Conservation (phyloP, 2,329 filamentous ascomycete species). For the Berkeleyomyces basicola region DNA sequence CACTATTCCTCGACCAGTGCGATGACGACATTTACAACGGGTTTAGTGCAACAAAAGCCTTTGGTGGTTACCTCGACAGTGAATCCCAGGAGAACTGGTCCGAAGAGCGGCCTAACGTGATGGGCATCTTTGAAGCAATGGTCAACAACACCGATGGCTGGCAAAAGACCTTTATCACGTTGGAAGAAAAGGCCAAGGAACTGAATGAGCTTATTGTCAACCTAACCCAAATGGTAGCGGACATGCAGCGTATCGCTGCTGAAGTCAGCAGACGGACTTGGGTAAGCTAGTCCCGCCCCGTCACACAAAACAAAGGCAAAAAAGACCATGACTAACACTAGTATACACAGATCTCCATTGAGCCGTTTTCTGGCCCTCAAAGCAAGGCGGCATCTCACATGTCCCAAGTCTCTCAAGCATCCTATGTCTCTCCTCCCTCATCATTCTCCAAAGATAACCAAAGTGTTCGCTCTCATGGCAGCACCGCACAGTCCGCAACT, state of each 20-base stretch:
- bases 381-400: slow-evolving; percentile 9
- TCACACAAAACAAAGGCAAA: background rate
- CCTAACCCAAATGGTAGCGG: slow-evolving; percentile 59
- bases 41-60: slow-evolving; percentile 55
- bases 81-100: slow-evolving; percentile 46
- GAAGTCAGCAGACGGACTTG: slow-evolving; percentile 64
- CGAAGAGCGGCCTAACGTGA: slow-evolving; percentile 43
- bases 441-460: slow-evolving; percentile 6
- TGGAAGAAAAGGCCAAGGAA: slow-evolving; percentile 55
- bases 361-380: slow-evolving; percentile 6
- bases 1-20: slow-evolving; percentile 56
- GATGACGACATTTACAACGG: slow-evolving; percentile 67
- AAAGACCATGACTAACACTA: background rate
- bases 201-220: slow-evolving; percentile 39
- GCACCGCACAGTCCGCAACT: slow-evolving; percentile 1
- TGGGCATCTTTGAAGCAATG: slow-evolving; percentile 75
- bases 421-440: slow-evolving; percentile 6
- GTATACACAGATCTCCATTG: slow-evolving; percentile 8
- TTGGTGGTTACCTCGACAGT: slow-evolving; percentile 56
- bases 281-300: slow-evolving; percentile 36
- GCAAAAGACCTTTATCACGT: slow-evolving; percentile 60
- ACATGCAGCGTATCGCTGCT: slow-evolving; percentile 75
- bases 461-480: slow-evolving; percentile 7
- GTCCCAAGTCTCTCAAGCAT: slow-evolving; percentile 10
- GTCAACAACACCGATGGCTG: slow-evolving; percentile 83